Evolutionary conservation across 2,329 filamentous ascomycete genomes (phyloP).

Genomic region (Scedosporium aurantiacum): DNA sequence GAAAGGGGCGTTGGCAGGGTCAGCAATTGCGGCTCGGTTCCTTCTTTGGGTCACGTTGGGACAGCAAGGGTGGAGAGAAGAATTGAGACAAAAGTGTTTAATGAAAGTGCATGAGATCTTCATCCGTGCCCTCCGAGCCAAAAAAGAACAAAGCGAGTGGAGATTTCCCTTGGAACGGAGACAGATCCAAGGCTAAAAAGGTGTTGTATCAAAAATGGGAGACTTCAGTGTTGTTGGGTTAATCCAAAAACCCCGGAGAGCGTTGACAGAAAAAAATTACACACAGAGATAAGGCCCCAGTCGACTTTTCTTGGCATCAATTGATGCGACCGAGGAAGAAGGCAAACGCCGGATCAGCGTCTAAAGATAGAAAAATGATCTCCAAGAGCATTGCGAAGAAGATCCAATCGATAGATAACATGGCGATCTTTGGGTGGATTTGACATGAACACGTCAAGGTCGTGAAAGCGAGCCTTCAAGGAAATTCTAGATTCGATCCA

Average conservation of each 20-base stretch:
- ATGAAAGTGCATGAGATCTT: neutral
- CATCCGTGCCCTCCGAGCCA: neutral
- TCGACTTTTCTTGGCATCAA: neutral
- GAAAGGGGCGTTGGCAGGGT: too few relatives aligned
- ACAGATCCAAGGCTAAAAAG: neutral
- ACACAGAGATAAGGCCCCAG: neutral
- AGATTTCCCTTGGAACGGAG: neutral
- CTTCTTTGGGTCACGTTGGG: neutral
- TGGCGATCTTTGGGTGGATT: neutral
- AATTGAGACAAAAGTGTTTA: neutral
- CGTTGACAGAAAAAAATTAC: neutral
- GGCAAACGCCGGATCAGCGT: neutral
- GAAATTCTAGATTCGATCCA: neutral
- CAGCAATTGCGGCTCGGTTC: neutral
- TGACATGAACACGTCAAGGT: neutral
- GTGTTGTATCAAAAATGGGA: neutral
- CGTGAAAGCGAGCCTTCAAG: neutral
- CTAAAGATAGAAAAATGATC: slow-evolving; percentile 1
- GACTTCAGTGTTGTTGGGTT: neutral
- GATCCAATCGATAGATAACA: too few relatives aligned
- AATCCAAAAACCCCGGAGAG: neutral
- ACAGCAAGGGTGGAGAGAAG: neutral
- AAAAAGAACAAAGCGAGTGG: neutral
- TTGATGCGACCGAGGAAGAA: too few relatives aligned
- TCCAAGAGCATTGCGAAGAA: neutral